A percentile compares a stretch with the other conserved stretches of the same genome.
phyloP scores from a whole-genome alignment of 345 rosid species.

The Ceriops tagal region DNA sequence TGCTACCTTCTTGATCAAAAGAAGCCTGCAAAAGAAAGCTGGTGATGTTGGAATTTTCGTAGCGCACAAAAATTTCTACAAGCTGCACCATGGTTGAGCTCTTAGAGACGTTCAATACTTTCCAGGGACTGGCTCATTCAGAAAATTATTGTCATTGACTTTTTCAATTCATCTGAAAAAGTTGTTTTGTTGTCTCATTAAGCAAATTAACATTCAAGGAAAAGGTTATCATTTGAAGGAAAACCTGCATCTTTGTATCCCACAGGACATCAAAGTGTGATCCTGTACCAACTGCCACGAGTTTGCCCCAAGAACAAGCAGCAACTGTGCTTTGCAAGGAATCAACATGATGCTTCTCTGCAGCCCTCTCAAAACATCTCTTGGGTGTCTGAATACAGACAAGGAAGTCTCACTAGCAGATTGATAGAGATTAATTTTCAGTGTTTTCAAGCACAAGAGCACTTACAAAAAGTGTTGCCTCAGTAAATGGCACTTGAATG shows the following conservation, averaged over 20 bases:
- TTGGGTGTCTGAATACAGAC: conserved; percentile 55
- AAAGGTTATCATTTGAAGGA: neutral
- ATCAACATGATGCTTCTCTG: conserved; percentile 78
- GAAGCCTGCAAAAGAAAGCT: conserved; percentile 43
- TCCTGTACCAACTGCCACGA: conserved; percentile 92
- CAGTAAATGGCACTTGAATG: conserved; percentile 89
- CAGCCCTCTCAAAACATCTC: conserved; percentile 88
- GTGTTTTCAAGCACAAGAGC: conserved; percentile 5
- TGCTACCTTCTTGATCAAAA: conserved; percentile 35
- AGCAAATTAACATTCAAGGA: neutral
- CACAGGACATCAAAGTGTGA: conserved; percentile 77
- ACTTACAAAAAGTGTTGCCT: conserved; percentile 87
- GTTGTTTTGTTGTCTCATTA: too few species aligned
- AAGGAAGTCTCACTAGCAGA: conserved; percentile 1
- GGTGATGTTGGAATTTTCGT: neutral
- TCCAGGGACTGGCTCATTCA: too few species aligned
- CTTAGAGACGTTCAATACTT: too few species aligned
- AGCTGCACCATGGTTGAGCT: too few species aligned
- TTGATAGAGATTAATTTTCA: conserved; percentile 6
- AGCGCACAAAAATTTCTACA: neutral
- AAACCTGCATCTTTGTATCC: conserved; percentile 42
- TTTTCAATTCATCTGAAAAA: too few species aligned
- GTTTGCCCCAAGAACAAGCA: conserved; percentile 93
- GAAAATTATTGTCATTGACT: too few species aligned
- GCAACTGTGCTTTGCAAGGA: conserved; percentile 77